Evolutionary conservation across 1,284 basidiomycete genomes (phyloP).

Genomic region (Apiotrichum mycotoxinovorans): DNA sequence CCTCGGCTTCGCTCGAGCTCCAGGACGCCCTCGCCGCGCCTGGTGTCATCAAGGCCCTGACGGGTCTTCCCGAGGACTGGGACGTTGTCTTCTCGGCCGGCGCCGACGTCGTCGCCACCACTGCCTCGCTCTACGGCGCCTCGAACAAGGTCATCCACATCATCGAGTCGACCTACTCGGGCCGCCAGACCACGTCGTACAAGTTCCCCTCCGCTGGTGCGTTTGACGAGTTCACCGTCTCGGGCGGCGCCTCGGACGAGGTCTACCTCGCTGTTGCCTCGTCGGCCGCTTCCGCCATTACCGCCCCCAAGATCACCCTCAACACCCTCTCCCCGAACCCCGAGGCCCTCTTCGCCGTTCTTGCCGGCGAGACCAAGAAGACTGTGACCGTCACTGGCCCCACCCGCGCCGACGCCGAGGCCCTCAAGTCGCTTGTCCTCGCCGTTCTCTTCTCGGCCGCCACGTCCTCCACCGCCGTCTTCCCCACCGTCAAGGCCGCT

Average conservation of each 20-base stretch:
- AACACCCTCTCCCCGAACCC: slow-evolving; percentile 39
- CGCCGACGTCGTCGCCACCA: slow-evolving; percentile 70
- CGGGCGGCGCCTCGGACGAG: slow-evolving; percentile 27
- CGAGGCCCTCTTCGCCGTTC: slow-evolving; percentile 32
- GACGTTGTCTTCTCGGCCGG: slow-evolving; percentile 76
- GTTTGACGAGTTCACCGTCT: slow-evolving; percentile 28
- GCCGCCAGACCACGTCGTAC: slow-evolving; percentile 40
- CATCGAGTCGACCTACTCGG: slow-evolving; percentile 46
- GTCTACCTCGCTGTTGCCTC: slow-evolving; percentile 40
- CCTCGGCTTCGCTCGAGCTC: slow-evolving; percentile 59
- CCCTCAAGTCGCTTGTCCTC: slow-evolving; percentile 44
- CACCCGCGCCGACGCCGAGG: slow-evolving; percentile 39
- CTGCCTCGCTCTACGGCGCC: slow-evolving; percentile 47
- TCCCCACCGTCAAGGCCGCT: slow-evolving; percentile 43
- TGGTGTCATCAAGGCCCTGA: slow-evolving; percentile 52
- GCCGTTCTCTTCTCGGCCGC: slow-evolving; percentile 54
- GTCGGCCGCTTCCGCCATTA: slow-evolving; percentile 29
- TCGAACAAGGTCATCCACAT: slow-evolving; percentile 44
- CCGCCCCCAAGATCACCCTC: slow-evolving; percentile 34
- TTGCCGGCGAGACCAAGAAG: slow-evolving; percentile 31
- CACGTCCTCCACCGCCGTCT: slow-evolving; percentile 34
- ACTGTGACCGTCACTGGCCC: slow-evolving; percentile 38
- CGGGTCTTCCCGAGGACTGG: slow-evolving; percentile 64
- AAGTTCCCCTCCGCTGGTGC: slow-evolving; percentile 35
- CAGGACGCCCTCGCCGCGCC: slow-evolving; percentile 61